Evolutionary conservation across 352 stramenopile genomes (phyloP).

Genomic region (Globisporangium irregulare): DNA sequence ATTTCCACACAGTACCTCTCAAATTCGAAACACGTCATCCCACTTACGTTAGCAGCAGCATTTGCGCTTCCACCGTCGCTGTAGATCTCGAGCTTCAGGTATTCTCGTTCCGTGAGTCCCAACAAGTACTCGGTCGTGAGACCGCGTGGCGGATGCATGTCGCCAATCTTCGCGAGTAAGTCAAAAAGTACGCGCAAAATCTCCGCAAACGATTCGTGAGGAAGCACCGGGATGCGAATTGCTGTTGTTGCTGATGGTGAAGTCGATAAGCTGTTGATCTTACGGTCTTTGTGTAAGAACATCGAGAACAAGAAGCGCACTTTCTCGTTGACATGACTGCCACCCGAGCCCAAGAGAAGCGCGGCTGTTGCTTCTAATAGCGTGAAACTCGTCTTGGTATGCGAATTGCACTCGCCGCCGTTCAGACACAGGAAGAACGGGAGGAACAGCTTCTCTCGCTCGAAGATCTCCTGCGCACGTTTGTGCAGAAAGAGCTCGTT

Average conservation of each 20-base stretch:
- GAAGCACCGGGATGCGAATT: conserved; percentile 38
- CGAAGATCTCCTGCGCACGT: conserved; percentile 49
- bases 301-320: conserved; percentile 75
- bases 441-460: conserved; percentile 64
- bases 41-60: conserved; percentile 12
- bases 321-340: conserved; percentile 50
- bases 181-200: conserved; percentile 58
- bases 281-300: conserved; percentile 31
- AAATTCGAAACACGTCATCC: conserved; percentile 85
- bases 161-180: conserved; percentile 47
- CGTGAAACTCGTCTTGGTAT: conserved; percentile 9
- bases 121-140: conserved; percentile 41
- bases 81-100: conserved; percentile 46
- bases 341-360: conserved; percentile 52
- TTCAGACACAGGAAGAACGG: conserved; percentile 55
- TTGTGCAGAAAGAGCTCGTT: conserved; percentile 74
- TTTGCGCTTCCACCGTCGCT: background rate
- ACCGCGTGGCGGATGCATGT: conserved; percentile 39
- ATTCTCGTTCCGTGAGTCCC: conserved; percentile 55
- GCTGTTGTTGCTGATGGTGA: background rate
- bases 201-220: conserved; percentile 37
- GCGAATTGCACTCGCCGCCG: conserved; percentile 3
- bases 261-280: background rate
- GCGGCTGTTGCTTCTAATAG: conserved; percentile 47
- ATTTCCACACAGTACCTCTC: conserved; percentile 47